A percentile compares a stretch with the other conserved stretches of the same genome.
Conservation (phyloP, 305 asterid species). For the Fraxinus baroniana region DNA sequence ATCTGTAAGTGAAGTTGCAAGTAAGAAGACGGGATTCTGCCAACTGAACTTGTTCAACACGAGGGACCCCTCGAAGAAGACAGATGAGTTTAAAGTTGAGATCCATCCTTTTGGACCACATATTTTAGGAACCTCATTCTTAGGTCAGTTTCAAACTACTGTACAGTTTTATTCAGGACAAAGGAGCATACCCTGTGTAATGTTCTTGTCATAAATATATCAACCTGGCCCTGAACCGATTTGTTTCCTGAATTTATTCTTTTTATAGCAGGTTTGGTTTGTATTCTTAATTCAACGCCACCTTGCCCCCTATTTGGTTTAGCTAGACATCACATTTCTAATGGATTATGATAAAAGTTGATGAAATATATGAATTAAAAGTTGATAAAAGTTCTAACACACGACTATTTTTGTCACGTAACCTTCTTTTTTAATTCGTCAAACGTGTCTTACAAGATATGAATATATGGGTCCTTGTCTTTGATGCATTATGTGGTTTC, state of each 20-base stretch:
- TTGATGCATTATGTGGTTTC: constrained; percentile 18
- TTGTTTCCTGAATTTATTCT: constrained; percentile 5
- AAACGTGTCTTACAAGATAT: not conserved
- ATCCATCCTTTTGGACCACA: constrained; percentile 22
- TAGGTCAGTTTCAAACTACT: constrained; percentile 19
- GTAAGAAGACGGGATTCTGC: constrained; percentile 4
- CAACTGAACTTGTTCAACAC: not conserved
- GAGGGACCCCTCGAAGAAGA: constrained; percentile 15
- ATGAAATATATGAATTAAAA: no score
- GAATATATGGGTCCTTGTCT: not conserved
- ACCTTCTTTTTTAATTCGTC: not conserved
- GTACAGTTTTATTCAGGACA: constrained; percentile 19
- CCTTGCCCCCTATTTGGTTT: not conserved
- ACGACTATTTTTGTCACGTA: not conserved
- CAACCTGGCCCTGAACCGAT: not conserved
- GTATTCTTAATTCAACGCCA: not conserved
- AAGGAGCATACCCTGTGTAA: constrained; percentile 15
- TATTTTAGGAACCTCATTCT: constrained; percentile 11
- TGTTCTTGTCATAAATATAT: constrained; percentile 20
- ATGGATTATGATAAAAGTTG: no score
- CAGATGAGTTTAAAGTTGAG: constrained; percentile 9
- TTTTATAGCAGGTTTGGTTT: not conserved
- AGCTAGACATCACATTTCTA: no score
- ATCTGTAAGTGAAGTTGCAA: not conserved
- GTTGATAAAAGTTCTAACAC: not conserved